Evolutionary conservation across 2,329 filamentous ascomycete genomes (phyloP).

Genomic region (Ascocoryne sarcoides): DNA sequence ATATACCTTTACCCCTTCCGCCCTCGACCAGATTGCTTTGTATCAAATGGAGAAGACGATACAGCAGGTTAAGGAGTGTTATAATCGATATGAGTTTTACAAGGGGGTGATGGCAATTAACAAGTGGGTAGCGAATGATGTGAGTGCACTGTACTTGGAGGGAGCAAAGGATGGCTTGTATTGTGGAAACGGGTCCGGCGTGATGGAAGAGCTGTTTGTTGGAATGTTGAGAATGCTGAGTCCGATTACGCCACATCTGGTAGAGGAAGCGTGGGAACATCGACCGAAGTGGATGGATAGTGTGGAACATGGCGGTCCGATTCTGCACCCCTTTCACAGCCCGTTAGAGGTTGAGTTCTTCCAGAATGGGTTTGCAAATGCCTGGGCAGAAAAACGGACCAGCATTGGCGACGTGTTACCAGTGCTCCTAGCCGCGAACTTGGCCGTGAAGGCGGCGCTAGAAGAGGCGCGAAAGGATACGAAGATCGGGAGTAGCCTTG

Average conservation of each 20-base stretch:
- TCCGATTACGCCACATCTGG: conserved; percentile 72
- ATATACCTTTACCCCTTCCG: conserved; percentile 17
- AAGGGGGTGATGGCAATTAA: conserved; percentile 66
- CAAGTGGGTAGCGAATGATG: conserved; percentile 70
- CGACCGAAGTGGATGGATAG: conserved; percentile 55
- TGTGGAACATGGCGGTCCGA: conserved; percentile 17
- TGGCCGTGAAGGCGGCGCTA: conserved; percentile 64
- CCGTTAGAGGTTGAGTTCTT: conserved; percentile 10
- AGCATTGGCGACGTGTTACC: conserved; percentile 15
- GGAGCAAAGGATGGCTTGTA: conserved; percentile 87
- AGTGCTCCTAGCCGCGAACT: conserved; percentile 33
- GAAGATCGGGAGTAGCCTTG: conserved; percentile 69
- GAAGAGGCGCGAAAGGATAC: conserved; percentile 67
- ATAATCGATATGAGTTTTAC: conserved; percentile 71
- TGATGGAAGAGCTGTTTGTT: conserved; percentile 57
- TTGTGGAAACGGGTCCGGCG: conserved; percentile 62
- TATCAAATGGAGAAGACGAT: conserved; percentile 62
- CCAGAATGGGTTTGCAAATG: conserved; percentile 4
- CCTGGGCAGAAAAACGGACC: conserved; percentile 3
- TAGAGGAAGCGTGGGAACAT: conserved; percentile 83
- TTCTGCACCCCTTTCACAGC: conserved; percentile 38
- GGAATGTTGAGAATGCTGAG: conserved; percentile 71
- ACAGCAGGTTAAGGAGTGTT: conserved; percentile 54
- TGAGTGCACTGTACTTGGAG: conserved; percentile 93
- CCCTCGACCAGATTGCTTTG: conserved; percentile 66